phyloP scores from a whole-genome alignment of 352 stramenopile species.

The Pythium sp. region DNA sequence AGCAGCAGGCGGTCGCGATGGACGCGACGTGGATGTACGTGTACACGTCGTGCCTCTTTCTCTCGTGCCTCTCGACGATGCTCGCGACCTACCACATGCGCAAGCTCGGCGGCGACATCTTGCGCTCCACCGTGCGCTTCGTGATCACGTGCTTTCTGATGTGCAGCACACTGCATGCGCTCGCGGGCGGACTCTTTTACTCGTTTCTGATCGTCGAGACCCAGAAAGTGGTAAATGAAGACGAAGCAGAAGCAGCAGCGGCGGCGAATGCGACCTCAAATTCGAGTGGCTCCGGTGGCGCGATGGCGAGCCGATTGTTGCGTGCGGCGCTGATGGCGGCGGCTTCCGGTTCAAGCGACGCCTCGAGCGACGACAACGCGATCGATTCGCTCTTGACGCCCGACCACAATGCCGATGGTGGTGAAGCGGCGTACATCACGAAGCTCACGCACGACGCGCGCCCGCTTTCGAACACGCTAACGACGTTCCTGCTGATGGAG shows the following conservation, averaged over 20 bases:
- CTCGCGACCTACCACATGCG: slow-evolving; percentile 63
- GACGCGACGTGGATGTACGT: slow-evolving; percentile 62
- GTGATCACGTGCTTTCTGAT: slow-evolving; percentile 62
- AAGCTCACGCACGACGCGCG: slow-evolving; percentile 54
- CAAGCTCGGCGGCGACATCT: slow-evolving; percentile 55
- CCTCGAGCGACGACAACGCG: slow-evolving; percentile 10
- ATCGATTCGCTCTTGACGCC: slow-evolving; percentile 24
- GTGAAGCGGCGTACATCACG: slow-evolving; percentile 54
- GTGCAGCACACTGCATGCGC: slow-evolving; percentile 47
- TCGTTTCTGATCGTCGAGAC: slow-evolving; percentile 46
- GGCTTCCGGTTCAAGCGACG: slow-evolving; percentile 6
- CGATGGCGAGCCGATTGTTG: not conserved
- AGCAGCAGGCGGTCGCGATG: slow-evolving; percentile 9
- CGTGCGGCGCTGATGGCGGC: slow-evolving; percentile 1
- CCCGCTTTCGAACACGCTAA: slow-evolving; percentile 36
- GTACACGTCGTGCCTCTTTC: slow-evolving; percentile 49
- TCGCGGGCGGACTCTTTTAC: slow-evolving; percentile 56
- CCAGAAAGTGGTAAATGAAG: not conserved
- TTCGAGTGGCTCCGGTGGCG: slow-evolving; percentile 15
- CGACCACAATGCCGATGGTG: slow-evolving; percentile 47
- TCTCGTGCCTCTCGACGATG: slow-evolving; percentile 53
- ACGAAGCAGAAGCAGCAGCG: not conserved
- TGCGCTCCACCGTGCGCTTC: slow-evolving; percentile 72
- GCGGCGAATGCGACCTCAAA: slow-evolving; percentile 16
- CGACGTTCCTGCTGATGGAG: slow-evolving; percentile 44